A percentile compares a stretch with the other conserved stretches of the same genome.
phyloP scores from a whole-genome alignment of 2,329 filamentous ascomycete genomes.

The Ophiosphaerella narmari region DNA sequence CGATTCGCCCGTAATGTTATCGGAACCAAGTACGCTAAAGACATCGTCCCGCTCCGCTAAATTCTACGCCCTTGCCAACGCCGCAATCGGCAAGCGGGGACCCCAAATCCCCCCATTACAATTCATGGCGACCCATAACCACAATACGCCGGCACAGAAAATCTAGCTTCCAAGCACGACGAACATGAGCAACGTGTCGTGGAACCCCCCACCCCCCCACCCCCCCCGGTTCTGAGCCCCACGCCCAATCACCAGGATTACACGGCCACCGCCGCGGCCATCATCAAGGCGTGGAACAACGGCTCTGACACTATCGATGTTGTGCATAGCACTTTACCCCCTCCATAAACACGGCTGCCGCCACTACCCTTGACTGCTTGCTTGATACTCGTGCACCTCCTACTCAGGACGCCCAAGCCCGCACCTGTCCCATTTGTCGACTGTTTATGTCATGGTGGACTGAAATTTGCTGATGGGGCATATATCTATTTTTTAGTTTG shows the following conservation, averaged over 20 bases:
- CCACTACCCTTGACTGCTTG: conserved; percentile 33
- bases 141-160: conserved; percentile 21
- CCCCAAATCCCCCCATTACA: conserved; percentile 24
- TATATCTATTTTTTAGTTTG: conserved; percentile 34
- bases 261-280: conserved; percentile 28
- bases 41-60: conserved; percentile 29
- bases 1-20: conserved; percentile 29
- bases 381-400: conserved; percentile 27
- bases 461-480: not conserved
- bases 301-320: conserved; percentile 24
- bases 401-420: conserved; percentile 26
- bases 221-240: conserved; percentile 22
- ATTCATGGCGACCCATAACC: conserved; percentile 32
- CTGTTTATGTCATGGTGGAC: not conserved
- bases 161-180: conserved; percentile 26
- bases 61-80: conserved; percentile 36
- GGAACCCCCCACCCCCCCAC: conserved; percentile 24
- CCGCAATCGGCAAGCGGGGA: conserved; percentile 32
- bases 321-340: conserved; percentile 16
- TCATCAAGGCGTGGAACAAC: conserved; percentile 25
- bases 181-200: conserved; percentile 21
- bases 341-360: conserved; percentile 32
- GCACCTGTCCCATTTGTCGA: conserved; percentile 26
- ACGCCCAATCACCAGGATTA: conserved; percentile 38
- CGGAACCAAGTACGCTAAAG: conserved; percentile 19